Percentiles rank a stretch among this genome's conserved stretches.
Conservation (phyloP, 495 filamentous ascomycete genomes). For the Aspergillus incahuasiensis region DNA sequence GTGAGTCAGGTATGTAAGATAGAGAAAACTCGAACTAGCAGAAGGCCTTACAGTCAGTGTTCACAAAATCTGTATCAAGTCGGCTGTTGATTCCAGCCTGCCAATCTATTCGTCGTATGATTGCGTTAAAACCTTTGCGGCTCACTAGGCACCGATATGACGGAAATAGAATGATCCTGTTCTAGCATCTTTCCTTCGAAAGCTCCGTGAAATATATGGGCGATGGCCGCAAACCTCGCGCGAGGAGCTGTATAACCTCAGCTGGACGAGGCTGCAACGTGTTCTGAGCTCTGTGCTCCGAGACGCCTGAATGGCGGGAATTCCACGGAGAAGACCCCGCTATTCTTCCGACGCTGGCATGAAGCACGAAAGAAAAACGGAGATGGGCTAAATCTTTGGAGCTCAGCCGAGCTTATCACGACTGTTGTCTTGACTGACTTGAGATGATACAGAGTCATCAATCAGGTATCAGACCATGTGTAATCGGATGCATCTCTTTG, state of each 20-base stretch:
- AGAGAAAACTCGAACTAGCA: too few species aligned
- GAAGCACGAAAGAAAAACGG: conserved; percentile 41
- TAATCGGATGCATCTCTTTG: neutral
- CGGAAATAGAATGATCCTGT: too few species aligned
- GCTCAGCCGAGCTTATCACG: neutral
- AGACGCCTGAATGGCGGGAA: neutral
- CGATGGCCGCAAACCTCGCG: too few species aligned
- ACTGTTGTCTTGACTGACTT: neutral
- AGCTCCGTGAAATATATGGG: too few species aligned
- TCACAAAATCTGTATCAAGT: too few species aligned
- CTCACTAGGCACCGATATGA: too few species aligned
- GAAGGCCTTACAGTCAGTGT: too few species aligned
- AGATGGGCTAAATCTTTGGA: conserved; percentile 27
- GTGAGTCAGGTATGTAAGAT: too few species aligned
- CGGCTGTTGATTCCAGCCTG: too few species aligned
- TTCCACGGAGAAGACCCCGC: conserved; percentile 23
- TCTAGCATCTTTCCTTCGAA: too few species aligned
- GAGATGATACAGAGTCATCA: neutral
- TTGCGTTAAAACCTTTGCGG: too few species aligned
- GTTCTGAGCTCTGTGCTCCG: neutral
- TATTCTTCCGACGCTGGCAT: conserved; percentile 19
- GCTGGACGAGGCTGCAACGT: neutral
- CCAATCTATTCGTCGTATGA: too few species aligned
- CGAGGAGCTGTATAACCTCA: conserved; percentile 3
- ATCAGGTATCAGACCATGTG: neutral